Evolutionary conservation across 73 alveolate species (phyloP).

Genomic region (Stentor roeselii): DNA sequence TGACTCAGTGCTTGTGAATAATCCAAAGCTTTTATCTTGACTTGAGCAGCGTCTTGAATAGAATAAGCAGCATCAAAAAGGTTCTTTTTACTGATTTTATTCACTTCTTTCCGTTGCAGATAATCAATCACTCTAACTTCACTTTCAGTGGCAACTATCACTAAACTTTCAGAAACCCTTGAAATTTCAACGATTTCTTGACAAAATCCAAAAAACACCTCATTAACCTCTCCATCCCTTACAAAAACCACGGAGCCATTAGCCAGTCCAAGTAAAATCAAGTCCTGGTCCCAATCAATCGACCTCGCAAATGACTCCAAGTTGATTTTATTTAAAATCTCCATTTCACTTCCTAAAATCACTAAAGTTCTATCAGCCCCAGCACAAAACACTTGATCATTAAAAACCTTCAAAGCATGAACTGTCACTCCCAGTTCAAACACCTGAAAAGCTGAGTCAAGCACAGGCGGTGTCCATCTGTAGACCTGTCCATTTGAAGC

Average conservation of each 20-base stretch:
- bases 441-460: slow-evolving; percentile 33
- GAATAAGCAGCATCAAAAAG: background rate
- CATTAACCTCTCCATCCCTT: background rate
- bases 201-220: background rate
- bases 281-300: slow-evolving; percentile 68
- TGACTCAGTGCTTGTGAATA: background rate
- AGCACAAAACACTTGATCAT: slow-evolving; percentile 81
- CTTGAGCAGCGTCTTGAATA: background rate
- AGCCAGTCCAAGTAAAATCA: slow-evolving; percentile 71
- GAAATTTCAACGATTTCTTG: background rate
- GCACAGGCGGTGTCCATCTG: slow-evolving; percentile 70
- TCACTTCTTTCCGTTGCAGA: no score
- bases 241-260: background rate
- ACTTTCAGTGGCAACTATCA: background rate
- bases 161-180: background rate
- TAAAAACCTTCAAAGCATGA: slow-evolving; percentile 5
- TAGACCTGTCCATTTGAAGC: slow-evolving; percentile 54
- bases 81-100: no score
- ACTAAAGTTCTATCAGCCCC: slow-evolving; percentile 77
- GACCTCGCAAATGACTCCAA: slow-evolving; percentile 57
- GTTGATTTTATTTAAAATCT: background rate
- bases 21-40: background rate
- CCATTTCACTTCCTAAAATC: slow-evolving; percentile 47
- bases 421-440: background rate
- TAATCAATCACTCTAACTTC: background rate